phyloP scores from a whole-genome alignment of 768 basidiomycete species.

The Phylloporus arenicola region DNA sequence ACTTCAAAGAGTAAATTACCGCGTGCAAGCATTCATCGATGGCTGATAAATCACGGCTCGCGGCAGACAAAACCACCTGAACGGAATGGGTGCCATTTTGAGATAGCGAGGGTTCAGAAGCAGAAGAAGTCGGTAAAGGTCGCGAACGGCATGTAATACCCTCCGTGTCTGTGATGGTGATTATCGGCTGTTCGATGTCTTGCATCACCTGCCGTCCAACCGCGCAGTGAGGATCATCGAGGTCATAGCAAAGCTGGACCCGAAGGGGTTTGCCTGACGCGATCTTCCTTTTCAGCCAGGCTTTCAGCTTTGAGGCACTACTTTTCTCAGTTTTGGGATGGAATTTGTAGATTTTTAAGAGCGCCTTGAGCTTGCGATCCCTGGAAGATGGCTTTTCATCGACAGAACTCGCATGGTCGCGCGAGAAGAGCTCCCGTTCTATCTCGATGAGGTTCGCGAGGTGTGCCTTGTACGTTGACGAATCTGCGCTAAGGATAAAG shows the following conservation, averaged over 20 bases:
- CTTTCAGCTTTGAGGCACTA: constrained; percentile 48
- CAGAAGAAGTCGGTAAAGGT: constrained; percentile 1
- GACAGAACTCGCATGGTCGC: constrained; percentile 13
- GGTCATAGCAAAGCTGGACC: constrained; percentile 37
- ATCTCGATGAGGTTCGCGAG: constrained; percentile 33
- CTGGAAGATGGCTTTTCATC: constrained; percentile 25
- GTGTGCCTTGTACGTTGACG: constrained; percentile 32
- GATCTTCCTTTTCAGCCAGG: constrained; percentile 62
- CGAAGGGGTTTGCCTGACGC: constrained; percentile 33
- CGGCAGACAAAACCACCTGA: constrained; percentile 46
- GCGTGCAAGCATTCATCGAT: constrained; percentile 50
- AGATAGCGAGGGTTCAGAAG: constrained; percentile 19
- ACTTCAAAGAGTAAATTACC: constrained; percentile 35
- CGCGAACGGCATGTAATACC: constrained; percentile 16
- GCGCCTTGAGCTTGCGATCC: constrained; percentile 38
- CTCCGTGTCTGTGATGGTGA: constrained; percentile 22
- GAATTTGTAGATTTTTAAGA: constrained; percentile 40
- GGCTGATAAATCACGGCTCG: constrained; percentile 49
- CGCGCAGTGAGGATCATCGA: constrained; percentile 36
- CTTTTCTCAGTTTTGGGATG: constrained; percentile 28
- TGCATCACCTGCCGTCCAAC: constrained; percentile 36
- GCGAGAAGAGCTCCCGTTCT: constrained; percentile 30
- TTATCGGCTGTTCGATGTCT: constrained; percentile 14
- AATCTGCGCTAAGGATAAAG: constrained; percentile 32
- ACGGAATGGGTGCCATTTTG: constrained; percentile 40